Base-by-base conservation (phyloP, 2,329 filamentous ascomycete genomes). In the Coniochaeta hoffmannii region DNA sequence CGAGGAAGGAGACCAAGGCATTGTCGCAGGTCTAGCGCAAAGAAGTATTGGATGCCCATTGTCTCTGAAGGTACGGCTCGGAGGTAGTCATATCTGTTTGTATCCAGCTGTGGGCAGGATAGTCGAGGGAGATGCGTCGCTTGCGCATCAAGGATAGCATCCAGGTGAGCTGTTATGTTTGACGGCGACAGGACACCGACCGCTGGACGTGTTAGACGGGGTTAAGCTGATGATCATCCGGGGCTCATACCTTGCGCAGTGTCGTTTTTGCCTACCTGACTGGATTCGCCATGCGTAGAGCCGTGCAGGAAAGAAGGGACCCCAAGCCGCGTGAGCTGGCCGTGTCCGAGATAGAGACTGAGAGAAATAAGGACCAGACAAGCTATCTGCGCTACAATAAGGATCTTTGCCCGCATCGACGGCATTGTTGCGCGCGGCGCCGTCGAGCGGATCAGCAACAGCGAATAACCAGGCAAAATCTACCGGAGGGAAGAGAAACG, bases 21-120 rank as follows among this genome's bases (percentile, higher is more conserved):
- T 55, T 82, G 64, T 32, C 75, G 71, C 14, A 83, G 63, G 59
- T 83, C 71, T 28, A 84, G 67, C 0, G 79, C 78, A 57, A 84
- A 81, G 63, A 78, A 78, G 62, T 76, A 81, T 1, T 66, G 2
- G 9, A 60, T 50, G 5, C 46, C 8, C 0, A 32, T 8, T 9
- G 12, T 12, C 2, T 22, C 19, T 14, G 49, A 11, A 9, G 35
- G 34, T 5, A 7, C 11, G 17, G 53, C 19, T 63, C 55, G 54
- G 17, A 60, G 50, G 26, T 34, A 19, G 22, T 58, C 50, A 38
- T 62, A 62, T 5, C 59, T 59, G 17, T 34, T 30, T 2, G 30
- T 17, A n/a, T 26, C n/a, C 4, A 50, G 22, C 14, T n/a, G 34
- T 1, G 60, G 60, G 22, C 60, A 62, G 9, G 53, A 34, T n/a